A percentile compares a stretch with the other conserved stretches of the same genome.
These are phyloP conservation scores for Herpetospermum pedunculosum DNA, from an alignment of 306 rosid genomes.

Conservation along the genomic window DNA sequence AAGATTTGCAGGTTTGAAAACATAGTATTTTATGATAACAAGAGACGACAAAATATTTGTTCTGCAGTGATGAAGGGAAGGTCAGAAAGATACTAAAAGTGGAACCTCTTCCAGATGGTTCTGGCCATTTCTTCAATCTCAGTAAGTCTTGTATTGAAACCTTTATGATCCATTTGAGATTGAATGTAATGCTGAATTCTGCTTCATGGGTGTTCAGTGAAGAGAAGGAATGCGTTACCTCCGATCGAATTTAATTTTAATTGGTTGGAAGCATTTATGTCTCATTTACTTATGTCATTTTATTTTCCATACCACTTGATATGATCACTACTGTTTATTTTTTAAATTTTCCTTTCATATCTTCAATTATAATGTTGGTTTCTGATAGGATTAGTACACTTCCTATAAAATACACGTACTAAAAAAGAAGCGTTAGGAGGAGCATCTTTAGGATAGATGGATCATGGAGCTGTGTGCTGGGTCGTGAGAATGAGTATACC, in stretches of 20 bases:
- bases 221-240: not conserved
- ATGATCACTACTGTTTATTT: not conserved
- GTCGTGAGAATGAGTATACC: not conserved
- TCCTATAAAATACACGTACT: not conserved
- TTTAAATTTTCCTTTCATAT: not conserved
- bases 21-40: not conserved
- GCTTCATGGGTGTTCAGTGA: not conserved
- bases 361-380: not conserved
- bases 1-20: not conserved
- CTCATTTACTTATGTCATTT: not conserved
- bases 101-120: conserved; percentile 89
- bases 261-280: not conserved
- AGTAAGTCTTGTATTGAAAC: conserved; percentile 44
- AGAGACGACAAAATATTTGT: not conserved
- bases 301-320: not conserved
- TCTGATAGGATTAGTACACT: not conserved
- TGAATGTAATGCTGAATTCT: not conserved
- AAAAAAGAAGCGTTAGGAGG: not conserved
- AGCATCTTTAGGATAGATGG: not conserved
- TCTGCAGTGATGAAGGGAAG: conserved; percentile 87
- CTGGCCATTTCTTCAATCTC: conserved; percentile 85
- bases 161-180: not conserved
- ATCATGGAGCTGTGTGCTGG: not conserved
- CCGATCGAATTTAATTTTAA: not conserved
- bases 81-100: conserved; percentile 78